These are phyloP conservation scores for Phyllosticta citriasiana DNA, from an alignment of 2,329 filamentous ascomycete species.

Conservation along the genomic window DNA sequence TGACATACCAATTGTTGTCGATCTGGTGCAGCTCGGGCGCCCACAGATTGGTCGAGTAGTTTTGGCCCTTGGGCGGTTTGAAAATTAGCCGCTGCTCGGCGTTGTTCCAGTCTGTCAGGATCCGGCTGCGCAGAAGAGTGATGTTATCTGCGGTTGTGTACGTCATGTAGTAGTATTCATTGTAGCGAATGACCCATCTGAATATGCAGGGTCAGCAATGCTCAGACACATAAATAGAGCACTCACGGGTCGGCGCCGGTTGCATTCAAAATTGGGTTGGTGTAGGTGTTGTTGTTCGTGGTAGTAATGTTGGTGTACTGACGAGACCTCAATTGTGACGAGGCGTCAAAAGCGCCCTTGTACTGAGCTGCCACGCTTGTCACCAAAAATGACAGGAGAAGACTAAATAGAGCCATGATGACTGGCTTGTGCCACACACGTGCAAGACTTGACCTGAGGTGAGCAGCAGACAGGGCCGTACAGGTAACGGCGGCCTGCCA, in stretches of 20 bases:
- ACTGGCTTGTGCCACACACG: not conserved
- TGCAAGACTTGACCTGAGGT: not conserved
- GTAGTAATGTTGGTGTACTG: conserved; percentile 6
- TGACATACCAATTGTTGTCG: conserved; percentile 39
- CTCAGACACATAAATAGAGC: not conserved
- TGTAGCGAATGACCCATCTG: conserved; percentile 34
- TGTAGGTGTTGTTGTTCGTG: conserved; percentile 26
- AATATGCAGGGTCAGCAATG: not conserved
- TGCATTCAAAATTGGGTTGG: conserved; percentile 34
- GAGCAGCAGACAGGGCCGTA: not conserved
- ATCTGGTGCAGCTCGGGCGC: conserved; percentile 42
- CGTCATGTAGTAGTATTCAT: conserved; percentile 36
- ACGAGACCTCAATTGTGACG: not conserved
- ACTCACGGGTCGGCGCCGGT: conserved; percentile 35
- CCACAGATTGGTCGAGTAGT: conserved; percentile 41
- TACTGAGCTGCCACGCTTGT: conserved; percentile 8
- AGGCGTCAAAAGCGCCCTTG: conserved; percentile 1
- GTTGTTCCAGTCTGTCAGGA: conserved; percentile 35
- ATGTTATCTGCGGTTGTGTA: conserved; percentile 36
- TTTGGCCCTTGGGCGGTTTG: conserved; percentile 29
- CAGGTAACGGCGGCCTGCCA: not conserved
- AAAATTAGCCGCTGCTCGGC: conserved; percentile 36
- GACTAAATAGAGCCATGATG: not conserved
- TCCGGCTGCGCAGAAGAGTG: conserved; percentile 31
- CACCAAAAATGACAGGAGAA: conserved; percentile 6